These are phyloP conservation scores for Dacryopinax primogenitus DNA, from an alignment of 768 basidiomycete species.

Conservation along the genomic window DNA sequence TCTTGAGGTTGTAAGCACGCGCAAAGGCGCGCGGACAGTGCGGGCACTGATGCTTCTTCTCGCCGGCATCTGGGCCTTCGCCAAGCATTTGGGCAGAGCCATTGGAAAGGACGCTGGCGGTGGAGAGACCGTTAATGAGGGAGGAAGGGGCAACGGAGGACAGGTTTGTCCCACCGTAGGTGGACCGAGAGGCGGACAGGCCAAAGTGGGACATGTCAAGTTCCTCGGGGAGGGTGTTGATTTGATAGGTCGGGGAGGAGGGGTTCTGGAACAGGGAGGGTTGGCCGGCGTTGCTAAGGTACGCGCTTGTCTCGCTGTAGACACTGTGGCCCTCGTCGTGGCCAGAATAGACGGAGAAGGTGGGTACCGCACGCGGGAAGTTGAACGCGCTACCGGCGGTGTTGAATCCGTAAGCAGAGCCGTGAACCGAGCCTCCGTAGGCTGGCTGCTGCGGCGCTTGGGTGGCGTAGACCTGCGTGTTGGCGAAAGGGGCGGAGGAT, in stretches of 20 bases:
- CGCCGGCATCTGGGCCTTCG: neutral
- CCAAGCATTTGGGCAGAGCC: neutral
- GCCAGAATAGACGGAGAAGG: neutral
- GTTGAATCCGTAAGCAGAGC: neutral
- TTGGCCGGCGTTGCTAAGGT: neutral
- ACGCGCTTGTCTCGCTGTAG: neutral
- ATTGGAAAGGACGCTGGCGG: neutral
- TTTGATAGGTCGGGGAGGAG: neutral
- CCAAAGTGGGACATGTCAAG: neutral
- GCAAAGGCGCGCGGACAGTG: slow-evolving; percentile 79
- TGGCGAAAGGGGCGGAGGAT: neutral
- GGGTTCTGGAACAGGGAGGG: slow-evolving; percentile 3
- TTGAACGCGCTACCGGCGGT: slow-evolving; percentile 3
- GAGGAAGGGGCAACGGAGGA: neutral
- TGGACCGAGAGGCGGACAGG: neutral
- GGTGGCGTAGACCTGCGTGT: neutral
- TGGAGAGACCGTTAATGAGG: neutral
- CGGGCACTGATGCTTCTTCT: slow-evolving; percentile 62
- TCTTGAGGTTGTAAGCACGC: slow-evolving; percentile 87
- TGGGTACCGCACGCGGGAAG: slow-evolving; percentile 5
- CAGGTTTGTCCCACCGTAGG: slow-evolving; percentile 2
- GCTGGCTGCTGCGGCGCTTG: neutral
- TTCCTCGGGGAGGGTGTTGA: slow-evolving; percentile 9
- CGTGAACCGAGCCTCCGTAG: neutral
- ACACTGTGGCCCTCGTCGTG: neutral